These are phyloP conservation scores for Debaryomyces fabryi DNA, from an alignment of 1,139 yeast species.

Conservation along the genomic window DNA sequence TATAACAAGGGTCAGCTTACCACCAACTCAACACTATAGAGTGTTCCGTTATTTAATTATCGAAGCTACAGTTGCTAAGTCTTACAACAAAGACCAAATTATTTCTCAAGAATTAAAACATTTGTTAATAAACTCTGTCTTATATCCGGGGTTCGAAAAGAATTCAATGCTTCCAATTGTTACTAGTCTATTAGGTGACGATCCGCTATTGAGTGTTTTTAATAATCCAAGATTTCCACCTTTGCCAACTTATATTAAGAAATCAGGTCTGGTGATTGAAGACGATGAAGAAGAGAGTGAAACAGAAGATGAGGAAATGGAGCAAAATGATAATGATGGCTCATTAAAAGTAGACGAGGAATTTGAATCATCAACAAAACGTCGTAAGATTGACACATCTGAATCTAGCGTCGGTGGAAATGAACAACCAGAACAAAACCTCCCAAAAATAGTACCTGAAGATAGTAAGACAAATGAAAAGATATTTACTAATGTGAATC, in stretches of 20 bases:
- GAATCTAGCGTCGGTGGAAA: not conserved
- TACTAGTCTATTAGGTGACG: constrained; percentile 47
- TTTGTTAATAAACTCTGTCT: constrained; percentile 54
- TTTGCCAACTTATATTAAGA: constrained; percentile 41
- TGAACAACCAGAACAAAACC: not conserved
- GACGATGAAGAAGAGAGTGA: constrained; percentile 22
- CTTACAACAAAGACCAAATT: constrained; percentile 26
- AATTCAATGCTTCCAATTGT: constrained; percentile 75
- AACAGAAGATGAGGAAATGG: constrained; percentile 17
- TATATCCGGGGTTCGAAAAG: constrained; percentile 66
- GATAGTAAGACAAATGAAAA: constrained; percentile 4
- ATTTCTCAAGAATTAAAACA: constrained; percentile 36
- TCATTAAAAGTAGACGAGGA: constrained; percentile 9
- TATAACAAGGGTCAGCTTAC: constrained; percentile 53
- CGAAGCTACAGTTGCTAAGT: constrained; percentile 42
- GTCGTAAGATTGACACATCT: not conserved
- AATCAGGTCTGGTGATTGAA: constrained; percentile 15
- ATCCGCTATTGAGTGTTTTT: constrained; percentile 52
- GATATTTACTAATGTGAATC: constrained; percentile 7
- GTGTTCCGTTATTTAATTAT: constrained; percentile 60
- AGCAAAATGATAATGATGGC: not conserved
- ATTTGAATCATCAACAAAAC: not conserved
- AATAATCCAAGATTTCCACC: constrained; percentile 83
- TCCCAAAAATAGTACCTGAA: constrained; percentile 1
- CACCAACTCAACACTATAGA: constrained; percentile 65